These are phyloP conservation scores for Phylloporus sp. DNA, from an alignment of 768 basidiomycete species.

Conservation along the genomic window DNA sequence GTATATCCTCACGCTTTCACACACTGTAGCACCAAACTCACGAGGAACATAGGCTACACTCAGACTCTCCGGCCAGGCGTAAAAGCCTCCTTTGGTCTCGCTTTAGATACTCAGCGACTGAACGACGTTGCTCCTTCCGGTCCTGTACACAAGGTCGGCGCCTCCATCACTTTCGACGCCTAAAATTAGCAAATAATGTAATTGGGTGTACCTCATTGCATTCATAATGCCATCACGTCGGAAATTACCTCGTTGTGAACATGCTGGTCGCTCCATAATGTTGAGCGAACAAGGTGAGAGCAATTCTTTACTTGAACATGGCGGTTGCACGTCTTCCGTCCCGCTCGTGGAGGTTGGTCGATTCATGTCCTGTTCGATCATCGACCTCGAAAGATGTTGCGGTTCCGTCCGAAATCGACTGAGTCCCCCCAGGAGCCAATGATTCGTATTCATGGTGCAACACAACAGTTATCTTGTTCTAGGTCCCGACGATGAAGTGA, in stretches of 20 bases:
- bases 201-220: slow-evolving; percentile 10
- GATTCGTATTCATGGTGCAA: too few relatives aligned
- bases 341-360: too few relatives aligned
- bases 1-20: slow-evolving; percentile 33
- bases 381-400: too few relatives aligned
- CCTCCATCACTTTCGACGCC: slow-evolving; percentile 69
- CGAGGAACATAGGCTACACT: slow-evolving; percentile 60
- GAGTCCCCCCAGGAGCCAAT: too few relatives aligned
- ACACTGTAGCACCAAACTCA: slow-evolving; percentile 7
- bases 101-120: slow-evolving; percentile 89
- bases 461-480: too few relatives aligned
- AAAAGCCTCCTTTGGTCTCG: slow-evolving; percentile 89
- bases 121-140: slow-evolving; percentile 64
- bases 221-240: slow-evolving; percentile 13
- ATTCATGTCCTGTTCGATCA: too few relatives aligned
- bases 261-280: not conserved
- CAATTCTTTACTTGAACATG: too few relatives aligned
- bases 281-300: too few relatives aligned
- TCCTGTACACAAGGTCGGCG: slow-evolving; percentile 80
- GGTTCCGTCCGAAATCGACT: too few relatives aligned
- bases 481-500: too few relatives aligned
- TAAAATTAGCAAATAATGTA: slow-evolving; percentile 34
- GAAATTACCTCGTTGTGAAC: not conserved
- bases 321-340: too few relatives aligned
- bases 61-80: slow-evolving; percentile 93